These are phyloP conservation scores for Penicillium concentricum DNA, from an alignment of 2,329 filamentous ascomycete species.

Conservation along the genomic window DNA sequence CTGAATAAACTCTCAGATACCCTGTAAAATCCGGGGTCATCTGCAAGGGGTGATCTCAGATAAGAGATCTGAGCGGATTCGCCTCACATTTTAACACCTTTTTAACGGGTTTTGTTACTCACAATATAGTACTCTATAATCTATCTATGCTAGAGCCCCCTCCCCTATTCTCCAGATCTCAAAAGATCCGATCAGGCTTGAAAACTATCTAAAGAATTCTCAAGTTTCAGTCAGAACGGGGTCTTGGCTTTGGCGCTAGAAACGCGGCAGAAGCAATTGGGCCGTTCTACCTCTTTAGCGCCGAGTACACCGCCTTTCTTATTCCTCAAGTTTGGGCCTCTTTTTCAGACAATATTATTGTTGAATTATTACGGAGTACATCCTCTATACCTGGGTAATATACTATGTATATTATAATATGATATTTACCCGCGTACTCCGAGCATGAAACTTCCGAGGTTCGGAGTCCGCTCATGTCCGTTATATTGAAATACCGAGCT, in stretches of 20 bases:
- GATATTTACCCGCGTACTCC: neutral
- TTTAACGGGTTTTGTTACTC: neutral
- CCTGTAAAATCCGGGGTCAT: conserved; percentile 16
- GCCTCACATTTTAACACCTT: neutral
- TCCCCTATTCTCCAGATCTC: neutral
- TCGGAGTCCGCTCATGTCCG: neutral
- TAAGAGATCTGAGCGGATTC: conserved; percentile 12
- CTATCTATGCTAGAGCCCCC: neutral
- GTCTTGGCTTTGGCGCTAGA: conserved; percentile 36
- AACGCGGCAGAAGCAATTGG: conserved; percentile 32
- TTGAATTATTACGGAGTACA: neutral
- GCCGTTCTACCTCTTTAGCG: neutral
- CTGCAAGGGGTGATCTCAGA: conserved; percentile 23
- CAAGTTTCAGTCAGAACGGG: conserved; percentile 18
- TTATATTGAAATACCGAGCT: too few relatives aligned
- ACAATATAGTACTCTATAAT: neutral
- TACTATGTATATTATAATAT: too few relatives aligned
- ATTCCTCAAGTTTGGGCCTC: neutral
- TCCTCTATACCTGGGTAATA: neutral
- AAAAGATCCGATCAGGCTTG: neutral
- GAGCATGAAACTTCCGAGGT: neutral
- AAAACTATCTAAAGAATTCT: neutral
- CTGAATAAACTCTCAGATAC: neutral
- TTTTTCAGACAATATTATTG: neutral
- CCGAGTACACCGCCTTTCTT: neutral